Base-by-base conservation (phyloP, 2,329 filamentous ascomycete genomes). In the Curvularia sp. region DNA sequence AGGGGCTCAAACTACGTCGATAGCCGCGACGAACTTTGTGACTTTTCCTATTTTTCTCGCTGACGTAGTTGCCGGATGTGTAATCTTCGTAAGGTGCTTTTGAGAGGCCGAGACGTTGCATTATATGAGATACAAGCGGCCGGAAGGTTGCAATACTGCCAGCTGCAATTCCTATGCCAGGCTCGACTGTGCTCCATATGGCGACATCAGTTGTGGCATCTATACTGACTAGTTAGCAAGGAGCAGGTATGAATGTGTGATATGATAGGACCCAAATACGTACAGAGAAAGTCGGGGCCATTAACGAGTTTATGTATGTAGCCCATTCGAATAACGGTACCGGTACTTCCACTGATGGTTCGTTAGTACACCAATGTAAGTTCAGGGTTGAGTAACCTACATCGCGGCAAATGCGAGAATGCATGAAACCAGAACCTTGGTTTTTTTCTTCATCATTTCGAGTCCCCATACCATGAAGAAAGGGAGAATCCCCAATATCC, bases 401-500 rank as follows among this genome's bases (percentile, higher is more conserved):
- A 76, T 68, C 13, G 72, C 66, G 7, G 71, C 72, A 76, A 88
- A 81, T 6, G 80, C 79, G 49, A 89, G 74, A 44, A 88, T 79
- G 5, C 79, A 77, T 9, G 82, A 81, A 22, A 88, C 75, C 2
- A 84, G 79, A 6, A 80, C 31, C 66, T 87, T 88, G 2, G 81
- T 83, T 55, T 77, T 79, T 7, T 61, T 65, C 46, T 81, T 81
- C 81, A 88, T 86, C 35, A 55, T 86, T 81, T 28, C 35, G 35
- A 88, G 69, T 26, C 81, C 79, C 76, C 79, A 83, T 1, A 88
- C 79, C 3, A 89, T 75, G 58, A 83, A 82, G 8, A 84, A 79
- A 2, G 75, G 74, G 2, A 77, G 65, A 4, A 65, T 67, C 0
- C 71, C 72, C n/a, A 76, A 69, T 1, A 63, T 58, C 74, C 74